Conservation (phyloP, 2,329 filamentous ascomycete species). For the Ophiostoma australiae region DNA sequence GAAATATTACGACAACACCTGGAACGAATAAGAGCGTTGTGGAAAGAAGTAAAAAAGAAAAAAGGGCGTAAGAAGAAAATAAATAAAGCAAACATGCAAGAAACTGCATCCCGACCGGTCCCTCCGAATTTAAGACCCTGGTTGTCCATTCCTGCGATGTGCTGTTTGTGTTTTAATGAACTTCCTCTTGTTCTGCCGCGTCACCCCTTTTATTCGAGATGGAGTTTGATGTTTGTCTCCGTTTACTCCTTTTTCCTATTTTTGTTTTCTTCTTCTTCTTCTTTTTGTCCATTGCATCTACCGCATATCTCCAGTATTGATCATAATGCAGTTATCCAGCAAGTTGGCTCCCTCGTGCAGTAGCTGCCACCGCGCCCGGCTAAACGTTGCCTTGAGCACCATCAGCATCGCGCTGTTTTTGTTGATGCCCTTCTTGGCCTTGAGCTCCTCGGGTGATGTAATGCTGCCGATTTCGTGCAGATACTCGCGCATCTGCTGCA, state of each 20-base stretch:
- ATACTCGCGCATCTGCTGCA: slow-evolving; percentile 74
- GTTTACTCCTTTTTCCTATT: neutral
- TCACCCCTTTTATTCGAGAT: neutral
- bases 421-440: slow-evolving; percentile 69
- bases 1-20: neutral
- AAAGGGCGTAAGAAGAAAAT: neutral
- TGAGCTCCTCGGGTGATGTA: slow-evolving; percentile 70
- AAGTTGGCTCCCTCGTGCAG: slow-evolving; percentile 80
- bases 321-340: slow-evolving; percentile 71
- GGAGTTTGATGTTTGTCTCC: neutral
- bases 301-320: slow-evolving; percentile 37
- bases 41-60: neutral
- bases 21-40: neutral
- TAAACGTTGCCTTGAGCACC: slow-evolving; percentile 75
- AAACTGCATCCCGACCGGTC: neutral
- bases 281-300: neutral
- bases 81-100: neutral
- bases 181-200: neutral
- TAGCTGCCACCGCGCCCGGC: slow-evolving; percentile 82
- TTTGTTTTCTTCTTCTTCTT: neutral
- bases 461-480: slow-evolving; percentile 68
- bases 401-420: slow-evolving; percentile 75
- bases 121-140: neutral
- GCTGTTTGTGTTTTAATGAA: slow-evolving; percentile 1
- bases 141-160: neutral